Conservation (phyloP, 2,329 filamentous ascomycete species). For the Fusarium scirpi region DNA sequence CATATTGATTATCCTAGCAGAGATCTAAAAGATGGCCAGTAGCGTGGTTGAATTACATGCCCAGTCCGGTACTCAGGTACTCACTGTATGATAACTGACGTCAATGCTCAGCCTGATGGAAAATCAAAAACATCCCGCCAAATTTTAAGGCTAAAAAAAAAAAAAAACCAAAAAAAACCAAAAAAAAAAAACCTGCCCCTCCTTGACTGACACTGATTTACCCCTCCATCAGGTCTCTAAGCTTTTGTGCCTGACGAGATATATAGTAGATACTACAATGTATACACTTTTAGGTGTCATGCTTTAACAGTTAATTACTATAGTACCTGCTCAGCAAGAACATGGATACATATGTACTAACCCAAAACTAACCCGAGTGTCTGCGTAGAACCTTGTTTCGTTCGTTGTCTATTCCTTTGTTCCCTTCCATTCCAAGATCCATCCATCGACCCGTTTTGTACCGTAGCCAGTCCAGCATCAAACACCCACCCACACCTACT, state of each 20-base stretch:
- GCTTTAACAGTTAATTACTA: not conserved
- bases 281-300: not conserved
- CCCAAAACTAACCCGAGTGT: not conserved
- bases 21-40: too few species aligned
- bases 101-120: not conserved
- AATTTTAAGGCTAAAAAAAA: not conserved
- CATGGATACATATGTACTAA: not conserved
- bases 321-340: not conserved
- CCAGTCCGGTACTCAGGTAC: not conserved
- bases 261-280: not conserved
- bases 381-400: not conserved
- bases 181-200: not conserved
- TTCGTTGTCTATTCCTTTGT: not conserved
- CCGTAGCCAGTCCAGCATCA: conserved; percentile 30
- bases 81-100: not conserved
- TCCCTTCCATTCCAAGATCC: conserved; percentile 24
- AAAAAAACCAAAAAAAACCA: too few species aligned
- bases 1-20: not conserved
- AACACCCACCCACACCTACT: conserved; percentile 32
- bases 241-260: conserved; percentile 4
- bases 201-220: not conserved
- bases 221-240: conserved; percentile 2
- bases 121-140: not conserved
- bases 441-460: conserved; percentile 41
- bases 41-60: not conserved